Percentiles rank a stretch among this genome's conserved stretches.
These are phyloP conservation scores for Nicotiana tabacum DNA, from an alignment of 257 asterid species.

Conservation along the genomic window DNA sequence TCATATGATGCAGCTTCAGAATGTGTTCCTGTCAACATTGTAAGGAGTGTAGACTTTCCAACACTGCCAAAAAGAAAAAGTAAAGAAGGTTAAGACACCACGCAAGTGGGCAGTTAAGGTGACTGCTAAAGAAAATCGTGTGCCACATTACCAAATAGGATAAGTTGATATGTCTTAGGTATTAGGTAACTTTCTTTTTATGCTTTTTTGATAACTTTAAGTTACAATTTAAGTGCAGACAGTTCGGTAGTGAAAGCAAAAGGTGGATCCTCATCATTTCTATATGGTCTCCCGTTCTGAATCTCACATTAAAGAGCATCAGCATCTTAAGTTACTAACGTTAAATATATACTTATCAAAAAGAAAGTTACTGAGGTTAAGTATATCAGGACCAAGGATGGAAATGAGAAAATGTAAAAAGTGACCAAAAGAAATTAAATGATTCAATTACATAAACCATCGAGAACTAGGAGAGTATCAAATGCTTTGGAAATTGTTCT, in stretches of 20 bases:
- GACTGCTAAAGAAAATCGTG: not conserved
- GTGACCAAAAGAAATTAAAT: not conserved
- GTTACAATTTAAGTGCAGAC: too few relatives aligned
- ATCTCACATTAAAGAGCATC: not conserved
- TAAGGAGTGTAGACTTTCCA: slow-evolving; percentile 93
- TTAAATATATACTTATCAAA: too few relatives aligned
- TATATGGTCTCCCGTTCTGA: not conserved
- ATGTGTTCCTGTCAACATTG: slow-evolving; percentile 97
- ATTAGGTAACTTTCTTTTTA: too few relatives aligned
- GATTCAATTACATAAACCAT: not conserved
- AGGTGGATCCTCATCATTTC: too few relatives aligned
- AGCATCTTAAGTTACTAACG: not conserved
- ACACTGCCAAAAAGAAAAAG: slow-evolving; percentile 46
- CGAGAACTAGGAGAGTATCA: not conserved
- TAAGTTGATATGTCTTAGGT: not conserved
- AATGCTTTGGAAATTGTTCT: not conserved
- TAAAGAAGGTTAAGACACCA: not conserved
- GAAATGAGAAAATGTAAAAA: not conserved
- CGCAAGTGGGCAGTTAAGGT: not conserved
- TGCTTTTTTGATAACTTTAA: too few relatives aligned
- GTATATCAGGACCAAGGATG: not conserved
- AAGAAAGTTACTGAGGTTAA: not conserved
- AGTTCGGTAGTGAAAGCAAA: too few relatives aligned
- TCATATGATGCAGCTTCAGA: slow-evolving; percentile 99
- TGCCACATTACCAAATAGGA: not conserved